phyloP scores from a whole-genome alignment of 805 yeast species.

The Starmerella bombicola region DNA sequence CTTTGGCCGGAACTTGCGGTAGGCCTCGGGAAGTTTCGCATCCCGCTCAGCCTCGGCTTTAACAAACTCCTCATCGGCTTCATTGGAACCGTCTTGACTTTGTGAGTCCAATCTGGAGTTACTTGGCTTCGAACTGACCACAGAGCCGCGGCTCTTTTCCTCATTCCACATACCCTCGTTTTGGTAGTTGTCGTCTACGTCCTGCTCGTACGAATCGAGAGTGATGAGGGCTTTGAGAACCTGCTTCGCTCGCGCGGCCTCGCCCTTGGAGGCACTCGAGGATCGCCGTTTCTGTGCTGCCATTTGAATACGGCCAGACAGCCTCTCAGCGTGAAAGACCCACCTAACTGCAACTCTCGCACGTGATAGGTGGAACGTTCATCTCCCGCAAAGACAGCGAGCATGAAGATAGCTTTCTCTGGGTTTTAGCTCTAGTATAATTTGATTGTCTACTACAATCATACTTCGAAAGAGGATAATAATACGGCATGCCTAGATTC shows the following conservation, averaged over 20 bases:
- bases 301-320: too few species aligned
- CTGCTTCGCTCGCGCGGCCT: conserved; percentile 13
- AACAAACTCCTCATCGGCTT: conserved; percentile 26
- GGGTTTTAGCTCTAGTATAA: too few species aligned
- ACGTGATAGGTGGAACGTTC: too few species aligned
- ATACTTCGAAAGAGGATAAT: too few species aligned
- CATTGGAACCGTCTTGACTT: conserved; percentile 16
- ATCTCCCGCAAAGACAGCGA: too few species aligned
- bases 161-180: conserved; percentile 20
- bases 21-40: conserved; percentile 51
- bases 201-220: conserved; percentile 22
- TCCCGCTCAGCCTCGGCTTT: conserved; percentile 50
- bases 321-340: too few species aligned
- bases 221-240: conserved; percentile 19
- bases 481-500: too few species aligned
- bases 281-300: background rate
- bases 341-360: too few species aligned
- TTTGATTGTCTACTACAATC: too few species aligned
- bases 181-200: conserved; percentile 18
- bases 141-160: background rate
- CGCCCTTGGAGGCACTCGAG: background rate
- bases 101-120: background rate
- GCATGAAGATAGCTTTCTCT: too few species aligned
- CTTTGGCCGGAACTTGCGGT: conserved; percentile 62
- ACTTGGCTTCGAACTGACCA: background rate